phyloP scores from a whole-genome alignment of 2,329 filamentous ascomycete species.

The Celoporthe dispersa region DNA sequence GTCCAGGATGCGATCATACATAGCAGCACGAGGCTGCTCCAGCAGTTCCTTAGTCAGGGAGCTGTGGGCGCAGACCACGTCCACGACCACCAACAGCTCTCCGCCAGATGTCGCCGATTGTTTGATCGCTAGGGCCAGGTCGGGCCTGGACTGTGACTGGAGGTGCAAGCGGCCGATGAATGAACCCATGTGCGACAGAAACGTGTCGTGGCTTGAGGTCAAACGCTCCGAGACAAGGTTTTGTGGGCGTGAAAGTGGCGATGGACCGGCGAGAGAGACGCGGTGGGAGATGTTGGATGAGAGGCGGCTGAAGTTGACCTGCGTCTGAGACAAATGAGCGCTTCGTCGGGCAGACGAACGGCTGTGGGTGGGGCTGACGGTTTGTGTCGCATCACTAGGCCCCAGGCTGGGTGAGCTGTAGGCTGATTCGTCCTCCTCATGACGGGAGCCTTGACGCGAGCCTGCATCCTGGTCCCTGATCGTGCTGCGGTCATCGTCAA shows the following conservation, averaged over 20 bases:
- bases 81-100: slow-evolving; percentile 77
- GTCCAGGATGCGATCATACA: slow-evolving; percentile 80
- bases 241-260: slow-evolving; percentile 64
- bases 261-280: slow-evolving; percentile 74
- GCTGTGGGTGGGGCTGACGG: slow-evolving; percentile 44
- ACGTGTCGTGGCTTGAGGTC: slow-evolving; percentile 79
- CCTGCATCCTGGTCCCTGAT: slow-evolving; percentile 44
- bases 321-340: slow-evolving; percentile 43
- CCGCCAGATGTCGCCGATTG: slow-evolving; percentile 83
- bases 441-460: slow-evolving; percentile 48
- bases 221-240: slow-evolving; percentile 85
- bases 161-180: slow-evolving; percentile 90
- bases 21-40: slow-evolving; percentile 69
- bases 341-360: slow-evolving; percentile 52
- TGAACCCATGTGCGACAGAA: slow-evolving; percentile 87
- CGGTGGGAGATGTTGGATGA: slow-evolving; percentile 70
- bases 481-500: slow-evolving; percentile 45
- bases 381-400: slow-evolving; percentile 41
- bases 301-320: slow-evolving; percentile 46
- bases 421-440: slow-evolving; percentile 39
- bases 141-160: slow-evolving; percentile 86
- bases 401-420: slow-evolving; percentile 33
- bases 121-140: slow-evolving; percentile 80
- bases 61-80: slow-evolving; percentile 81
- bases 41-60: slow-evolving; percentile 68